A percentile compares a stretch with the other conserved stretches of the same genome.
Evolutionary conservation across 345 rosid genomes (phyloP).

Genomic region (Lumnitzera littorea): DNA sequence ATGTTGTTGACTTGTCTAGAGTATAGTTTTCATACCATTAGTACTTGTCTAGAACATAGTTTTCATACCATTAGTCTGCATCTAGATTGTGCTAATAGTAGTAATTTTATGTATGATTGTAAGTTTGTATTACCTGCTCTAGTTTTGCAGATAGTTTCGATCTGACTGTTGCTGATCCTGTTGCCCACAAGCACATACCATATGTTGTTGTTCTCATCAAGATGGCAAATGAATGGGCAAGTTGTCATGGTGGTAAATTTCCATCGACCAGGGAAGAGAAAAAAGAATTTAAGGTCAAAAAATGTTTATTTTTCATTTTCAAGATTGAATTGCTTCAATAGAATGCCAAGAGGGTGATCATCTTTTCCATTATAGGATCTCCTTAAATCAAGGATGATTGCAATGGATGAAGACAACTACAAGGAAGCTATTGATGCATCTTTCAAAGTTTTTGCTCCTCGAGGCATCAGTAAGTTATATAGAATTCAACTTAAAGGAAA

Average conservation of each 20-base stretch:
- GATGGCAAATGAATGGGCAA: constrained; percentile 78
- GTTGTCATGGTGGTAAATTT: constrained; percentile 59
- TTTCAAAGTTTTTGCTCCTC: constrained; percentile 84
- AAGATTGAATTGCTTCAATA: constrained; percentile 3
- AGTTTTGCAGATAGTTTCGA: constrained; percentile 82
- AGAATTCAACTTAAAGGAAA: not conserved
- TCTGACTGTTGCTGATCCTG: constrained; percentile 60
- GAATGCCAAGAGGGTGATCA: constrained; percentile 9
- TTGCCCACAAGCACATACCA: constrained; percentile 90
- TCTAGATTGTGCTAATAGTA: no score
- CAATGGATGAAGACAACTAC: constrained; percentile 85
- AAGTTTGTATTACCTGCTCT: constrained; percentile 8
- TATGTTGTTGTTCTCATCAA: constrained; percentile 82
- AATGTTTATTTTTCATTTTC: constrained; percentile 12
- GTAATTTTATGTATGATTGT: constrained; percentile 11
- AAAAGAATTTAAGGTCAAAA: constrained; percentile 70
- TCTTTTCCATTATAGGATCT: constrained; percentile 51
- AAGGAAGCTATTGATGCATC: constrained; percentile 88
- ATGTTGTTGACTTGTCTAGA: not conserved
- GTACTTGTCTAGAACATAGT: no score
- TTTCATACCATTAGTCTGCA: no score
- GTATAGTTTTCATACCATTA: no score
- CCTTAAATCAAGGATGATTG: constrained; percentile 62
- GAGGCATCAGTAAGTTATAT: constrained; percentile 73
- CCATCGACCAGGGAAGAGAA: constrained; percentile 90